phyloP scores from a whole-genome alignment of 768 basidiomycete genomes.

The Boletus sp. region DNA sequence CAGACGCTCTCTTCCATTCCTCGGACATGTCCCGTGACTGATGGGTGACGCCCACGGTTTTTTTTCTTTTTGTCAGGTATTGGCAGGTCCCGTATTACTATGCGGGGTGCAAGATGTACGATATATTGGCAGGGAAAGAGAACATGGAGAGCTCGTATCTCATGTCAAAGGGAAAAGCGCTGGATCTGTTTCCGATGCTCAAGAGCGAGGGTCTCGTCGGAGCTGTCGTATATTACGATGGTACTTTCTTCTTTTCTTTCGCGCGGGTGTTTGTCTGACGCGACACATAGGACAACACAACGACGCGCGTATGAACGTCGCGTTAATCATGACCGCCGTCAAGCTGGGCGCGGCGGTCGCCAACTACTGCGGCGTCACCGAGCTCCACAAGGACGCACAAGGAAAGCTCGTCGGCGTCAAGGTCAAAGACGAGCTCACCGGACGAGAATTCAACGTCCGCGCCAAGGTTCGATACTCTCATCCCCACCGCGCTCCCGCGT shows the following conservation, averaged over 20 bases:
- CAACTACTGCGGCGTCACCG: constrained; percentile 87
- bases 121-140: constrained; percentile 89
- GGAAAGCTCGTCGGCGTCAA: constrained; percentile 70
- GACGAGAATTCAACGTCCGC: constrained; percentile 75
- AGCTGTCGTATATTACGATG: constrained; percentile 96
- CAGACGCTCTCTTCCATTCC: neutral
- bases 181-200: constrained; percentile 96
- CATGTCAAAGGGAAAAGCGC: constrained; percentile 90
- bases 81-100: constrained; percentile 98
- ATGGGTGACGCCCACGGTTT: neutral
- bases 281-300: constrained; percentile 77
- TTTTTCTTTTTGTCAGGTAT: constrained; percentile 47
- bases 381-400: constrained; percentile 62
- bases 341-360: constrained; percentile 83
- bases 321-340: constrained; percentile 91
- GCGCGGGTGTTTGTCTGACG: neutral
- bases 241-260: constrained; percentile 37
- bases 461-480: constrained; percentile 53
- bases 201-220: constrained; percentile 90
- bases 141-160: constrained; percentile 96
- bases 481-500: neutral
- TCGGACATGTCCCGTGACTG: neutral
- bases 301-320: constrained; percentile 97
- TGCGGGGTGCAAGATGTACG: constrained; percentile 95
- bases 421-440: constrained; percentile 79